These are phyloP conservation scores for Salvia miltiorrhiza DNA, from an alignment of 257 asterid genomes.

Conservation along the genomic window DNA sequence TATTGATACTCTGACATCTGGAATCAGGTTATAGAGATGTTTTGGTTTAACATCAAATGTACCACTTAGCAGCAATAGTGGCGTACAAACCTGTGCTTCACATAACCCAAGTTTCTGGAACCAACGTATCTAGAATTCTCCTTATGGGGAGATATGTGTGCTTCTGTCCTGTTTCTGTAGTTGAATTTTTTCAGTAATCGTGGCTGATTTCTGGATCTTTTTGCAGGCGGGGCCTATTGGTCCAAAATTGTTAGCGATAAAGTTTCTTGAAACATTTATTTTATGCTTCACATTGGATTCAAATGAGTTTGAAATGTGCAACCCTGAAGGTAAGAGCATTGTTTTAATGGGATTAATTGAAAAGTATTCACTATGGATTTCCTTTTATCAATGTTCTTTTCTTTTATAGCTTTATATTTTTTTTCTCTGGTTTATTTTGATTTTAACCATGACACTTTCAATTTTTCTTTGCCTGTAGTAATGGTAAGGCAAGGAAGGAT, in stretches of 20 bases:
- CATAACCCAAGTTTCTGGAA: background rate
- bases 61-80: background rate
- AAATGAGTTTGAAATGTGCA: slow-evolving; percentile 47
- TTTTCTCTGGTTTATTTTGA: background rate
- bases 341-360: background rate
- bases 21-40: slow-evolving; percentile 2
- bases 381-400: background rate
- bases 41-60: background rate
- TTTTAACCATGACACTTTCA: slow-evolving; percentile 5
- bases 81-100: background rate
- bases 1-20: background rate
- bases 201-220: slow-evolving; percentile 23
- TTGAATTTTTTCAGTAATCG: slow-evolving; percentile 1
- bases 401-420: background rate
- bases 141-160: slow-evolving; percentile 8
- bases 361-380: slow-evolving; percentile 17
- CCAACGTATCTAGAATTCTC: background rate
- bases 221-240: slow-evolving; percentile 76
- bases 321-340: slow-evolving; percentile 56
- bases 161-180: slow-evolving; percentile 13
- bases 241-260: slow-evolving; percentile 68
- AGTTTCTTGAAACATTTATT: slow-evolving; percentile 71
- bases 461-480: slow-evolving; percentile 37
- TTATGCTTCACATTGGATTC: slow-evolving; percentile 66
- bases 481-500: slow-evolving; percentile 47